Evolutionary conservation across 2,329 filamentous ascomycete genomes (phyloP), one percentile per base, ranked within the genome.

Genomic region (Claviceps citrina): DNA sequence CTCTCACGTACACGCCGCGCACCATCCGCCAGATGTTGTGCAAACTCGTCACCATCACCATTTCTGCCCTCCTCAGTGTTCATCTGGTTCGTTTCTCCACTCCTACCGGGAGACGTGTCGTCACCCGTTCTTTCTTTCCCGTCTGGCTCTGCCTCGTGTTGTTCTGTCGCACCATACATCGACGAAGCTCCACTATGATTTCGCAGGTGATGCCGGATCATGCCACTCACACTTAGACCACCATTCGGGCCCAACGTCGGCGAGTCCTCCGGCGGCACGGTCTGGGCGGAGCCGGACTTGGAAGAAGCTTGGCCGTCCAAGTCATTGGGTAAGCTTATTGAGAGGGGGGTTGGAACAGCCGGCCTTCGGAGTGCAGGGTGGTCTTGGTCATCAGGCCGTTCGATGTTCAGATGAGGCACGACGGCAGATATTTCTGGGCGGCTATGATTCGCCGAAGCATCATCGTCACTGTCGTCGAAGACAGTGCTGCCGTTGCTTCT

Each of bases 121-220:
- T 18, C 16, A 10, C 13, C 24, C n/a, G 2, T 12, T 28, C 12
- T n/a, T 5, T 39, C 31, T 10, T 25, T 31, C 15, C 22, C 31
- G 10, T 18, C 22, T 9, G 48, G 47, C 5, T 49, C 43, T 10
- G 52, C n/a, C 45, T 60, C 35, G 47, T 54, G 27, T 46, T 54
- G 27, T 46, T 61, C 45, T 64, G 64, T 19, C 60, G 61, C 41
- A 20, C 73, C 75, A 48, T 84, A 85, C 20, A 91, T 68, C 0
- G 85, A 93, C 1, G 89, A 96, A 12, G 76, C 71, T 43, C 79
- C 80, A 60, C 89, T 96, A 46, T 80, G 76, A 26, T 76, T 76
- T 38, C 91, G 77, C 31, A 96, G 64, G 64, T 96, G 91, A 45
- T 87, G 80, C 25, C 81, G 76, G 34, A 94, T 78, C 66, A 94